phyloP scores from a whole-genome alignment of 768 basidiomycete genomes.

The Suillus fuscotomentosus region DNA sequence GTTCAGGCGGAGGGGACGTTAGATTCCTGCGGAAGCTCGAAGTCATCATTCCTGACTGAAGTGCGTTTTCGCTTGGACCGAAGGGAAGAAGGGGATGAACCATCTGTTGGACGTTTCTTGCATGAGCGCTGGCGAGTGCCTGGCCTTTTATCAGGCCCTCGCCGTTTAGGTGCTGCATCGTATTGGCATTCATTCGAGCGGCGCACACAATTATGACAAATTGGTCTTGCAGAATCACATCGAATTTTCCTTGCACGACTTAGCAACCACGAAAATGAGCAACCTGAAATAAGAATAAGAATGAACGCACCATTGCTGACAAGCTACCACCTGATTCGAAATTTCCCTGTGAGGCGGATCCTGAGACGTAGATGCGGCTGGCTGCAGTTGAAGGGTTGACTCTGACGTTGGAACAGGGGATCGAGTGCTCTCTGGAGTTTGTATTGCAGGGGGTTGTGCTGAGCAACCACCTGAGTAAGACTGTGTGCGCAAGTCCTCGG shows the following conservation, averaged over 20 bases:
- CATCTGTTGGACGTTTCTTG: constrained; percentile 69
- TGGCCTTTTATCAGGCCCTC: constrained; percentile 84
- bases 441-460: constrained; percentile 14
- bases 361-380: constrained; percentile 31
- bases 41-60: constrained; percentile 27
- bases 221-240: constrained; percentile 80
- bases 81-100: constrained; percentile 49
- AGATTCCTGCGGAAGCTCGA: constrained; percentile 13
- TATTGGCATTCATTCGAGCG: constrained; percentile 78
- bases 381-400: constrained; percentile 36
- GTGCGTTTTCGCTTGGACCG: constrained; percentile 55
- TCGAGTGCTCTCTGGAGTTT: constrained; percentile 24
- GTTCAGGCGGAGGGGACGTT: no score
- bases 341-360: constrained; percentile 48
- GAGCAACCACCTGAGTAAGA: constrained; percentile 33
- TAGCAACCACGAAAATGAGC: constrained; percentile 32
- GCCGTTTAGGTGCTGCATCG: constrained; percentile 75
- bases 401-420: constrained; percentile 44
- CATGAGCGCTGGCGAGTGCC: constrained; percentile 81
- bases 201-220: constrained; percentile 80
- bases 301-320: constrained; percentile 72
- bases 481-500: constrained; percentile 39
- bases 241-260: constrained; percentile 85
- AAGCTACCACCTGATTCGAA: constrained; percentile 77
- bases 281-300: constrained; percentile 25